These are phyloP conservation scores for Xanthoparmelia taractica DNA, from an alignment of 495 filamentous ascomycete genomes.

Conservation along the genomic window DNA sequence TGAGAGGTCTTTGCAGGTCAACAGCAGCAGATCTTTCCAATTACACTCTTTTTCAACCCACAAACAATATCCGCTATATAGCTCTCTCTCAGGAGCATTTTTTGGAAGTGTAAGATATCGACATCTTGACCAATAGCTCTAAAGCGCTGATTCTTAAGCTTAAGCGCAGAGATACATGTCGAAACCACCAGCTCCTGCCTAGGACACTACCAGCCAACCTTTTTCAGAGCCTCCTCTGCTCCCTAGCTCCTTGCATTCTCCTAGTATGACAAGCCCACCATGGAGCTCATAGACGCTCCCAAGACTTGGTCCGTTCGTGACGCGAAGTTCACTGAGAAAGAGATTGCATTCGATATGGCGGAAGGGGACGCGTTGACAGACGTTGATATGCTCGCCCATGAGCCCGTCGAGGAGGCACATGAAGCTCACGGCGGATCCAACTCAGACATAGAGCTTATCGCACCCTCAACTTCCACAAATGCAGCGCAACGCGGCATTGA, in stretches of 20 bases:
- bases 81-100: not conserved
- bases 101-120: not conserved
- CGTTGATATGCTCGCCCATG: not conserved
- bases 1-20: no score
- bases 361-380: conserved; percentile 4
- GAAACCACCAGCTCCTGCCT: not conserved
- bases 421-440: not conserved
- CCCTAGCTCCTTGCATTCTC: not conserved
- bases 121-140: not conserved
- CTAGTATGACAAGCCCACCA: not conserved
- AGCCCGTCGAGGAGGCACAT: not conserved
- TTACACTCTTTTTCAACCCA: not conserved
- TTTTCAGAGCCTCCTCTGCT: not conserved
- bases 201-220: not conserved
- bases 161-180: not conserved
- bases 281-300: not conserved
- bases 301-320: not conserved
- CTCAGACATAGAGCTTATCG: not conserved
- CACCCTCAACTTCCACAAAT: not conserved
- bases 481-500: not conserved
- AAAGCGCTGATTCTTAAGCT: not conserved
- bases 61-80: not conserved
- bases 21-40: not conserved
- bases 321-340: not conserved
- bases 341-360: not conserved